Base-by-base conservation (phyloP, 805 yeast species). In the Blastobotrys terrestris region DNA sequence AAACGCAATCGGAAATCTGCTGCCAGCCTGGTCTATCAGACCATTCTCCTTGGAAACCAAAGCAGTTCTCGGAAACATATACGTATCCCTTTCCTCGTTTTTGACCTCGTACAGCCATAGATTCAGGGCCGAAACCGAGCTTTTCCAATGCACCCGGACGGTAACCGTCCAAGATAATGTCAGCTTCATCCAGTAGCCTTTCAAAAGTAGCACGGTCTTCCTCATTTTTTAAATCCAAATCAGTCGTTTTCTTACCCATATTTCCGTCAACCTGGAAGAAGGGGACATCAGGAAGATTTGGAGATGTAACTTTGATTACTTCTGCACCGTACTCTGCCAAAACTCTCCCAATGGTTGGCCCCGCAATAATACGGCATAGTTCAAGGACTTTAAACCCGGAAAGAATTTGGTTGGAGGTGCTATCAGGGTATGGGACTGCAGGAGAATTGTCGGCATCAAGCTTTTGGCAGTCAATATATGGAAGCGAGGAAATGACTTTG, bases 291-390 rank as follows among this genome's bases (percentile, higher is more conserved):
- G 72, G 65, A 19, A 63, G 54, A 13, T 45, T 48, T 11, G 63
- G 61, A 16, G 58, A 56, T 6, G 72, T 64, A 15, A 68, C 64
- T 50, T 67, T 64, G 31, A 68, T 56, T 4, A 68, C 70, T 42
- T 65, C 61, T 1, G 72, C 72, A 18, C 72, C 72, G 49, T 67
- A 68, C 46, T 66, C 66, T 2, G 72, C 71, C 31, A 68, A 57
- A 26, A 63, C 64, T 46, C 69, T 58, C 18, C 65, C 59, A 47
- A 68, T 64, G 11, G 69, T 67, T 3, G 72, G 72, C 15, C 70
- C 72, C 26, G 72, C 72, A 52, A 68, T 65, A 21, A 65, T 63
- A 44, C 68, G 55, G 46, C 67, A 64, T 18, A 68, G 62, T 50
- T 68, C 72, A 20, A 68, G 54, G 14, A 68, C 71, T 48, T 68